Conservation (phyloP, 768 basidiomycete species). For the Boletus reticuloceps region DNA sequence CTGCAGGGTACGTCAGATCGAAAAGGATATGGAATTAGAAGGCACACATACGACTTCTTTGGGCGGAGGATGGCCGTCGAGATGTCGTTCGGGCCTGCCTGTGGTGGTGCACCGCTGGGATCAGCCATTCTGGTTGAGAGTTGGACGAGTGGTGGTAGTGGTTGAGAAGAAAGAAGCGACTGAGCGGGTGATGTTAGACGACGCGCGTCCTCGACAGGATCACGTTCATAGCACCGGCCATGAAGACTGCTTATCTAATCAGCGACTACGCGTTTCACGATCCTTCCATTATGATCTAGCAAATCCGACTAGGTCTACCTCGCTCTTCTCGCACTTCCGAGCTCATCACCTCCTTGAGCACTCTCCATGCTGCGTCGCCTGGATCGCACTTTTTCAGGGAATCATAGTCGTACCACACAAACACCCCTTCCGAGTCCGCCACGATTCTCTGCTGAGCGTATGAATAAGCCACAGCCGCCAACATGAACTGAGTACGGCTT, state of each 20-base stretch:
- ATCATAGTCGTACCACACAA: conserved; percentile 83
- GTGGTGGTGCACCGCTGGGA: conserved; percentile 79
- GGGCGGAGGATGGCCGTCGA: conserved; percentile 94
- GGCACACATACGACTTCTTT: conserved; percentile 90
- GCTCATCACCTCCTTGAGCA: conserved; percentile 22
- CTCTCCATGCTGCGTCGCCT: conserved; percentile 44
- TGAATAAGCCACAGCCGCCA: conserved; percentile 60
- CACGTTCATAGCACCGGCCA: conserved; percentile 11
- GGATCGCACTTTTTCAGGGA: conserved; percentile 61
- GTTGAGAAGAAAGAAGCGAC: conserved; percentile 10
- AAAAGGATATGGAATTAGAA: conserved; percentile 5
- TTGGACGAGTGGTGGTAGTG: conserved; percentile 8
- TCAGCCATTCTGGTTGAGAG: conserved; percentile 53
- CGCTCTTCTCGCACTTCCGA: conserved; percentile 16
- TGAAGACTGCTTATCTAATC: conserved; percentile 18
- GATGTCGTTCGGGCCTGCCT: conserved; percentile 83
- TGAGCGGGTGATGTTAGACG: conserved; percentile 9
- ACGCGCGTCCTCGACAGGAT: conserved; percentile 29
- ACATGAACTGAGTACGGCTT: conserved; percentile 44
- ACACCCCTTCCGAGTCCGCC: conserved; percentile 57
- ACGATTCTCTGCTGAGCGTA: conserved; percentile 60
- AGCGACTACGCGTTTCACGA: conserved; percentile 1
- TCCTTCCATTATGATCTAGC: conserved; percentile 21
- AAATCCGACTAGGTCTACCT: too few relatives aligned
- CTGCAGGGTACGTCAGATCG: conserved; percentile 42